phyloP scores from a whole-genome alignment of 805 yeast genomes.

The Ogataea dorogensis region DNA sequence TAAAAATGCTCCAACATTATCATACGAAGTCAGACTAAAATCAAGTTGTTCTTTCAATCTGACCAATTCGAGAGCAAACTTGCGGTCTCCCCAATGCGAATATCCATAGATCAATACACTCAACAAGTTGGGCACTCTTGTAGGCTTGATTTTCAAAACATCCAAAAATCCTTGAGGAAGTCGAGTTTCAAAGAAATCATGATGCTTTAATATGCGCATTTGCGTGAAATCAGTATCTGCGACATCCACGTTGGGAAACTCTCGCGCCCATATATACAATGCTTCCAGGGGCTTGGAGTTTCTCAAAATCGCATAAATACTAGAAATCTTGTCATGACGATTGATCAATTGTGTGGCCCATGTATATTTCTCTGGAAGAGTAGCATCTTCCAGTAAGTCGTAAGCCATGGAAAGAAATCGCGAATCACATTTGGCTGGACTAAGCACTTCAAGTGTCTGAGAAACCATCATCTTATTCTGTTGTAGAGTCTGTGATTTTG shows the following conservation, averaged over 20 bases:
- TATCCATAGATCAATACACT: conserved; percentile 23
- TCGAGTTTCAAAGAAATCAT: conserved; percentile 11
- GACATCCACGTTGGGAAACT: conserved; percentile 8
- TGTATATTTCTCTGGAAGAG: conserved; percentile 4
- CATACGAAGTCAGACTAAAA: conserved; percentile 14
- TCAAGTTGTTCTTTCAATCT: conserved; percentile 11
- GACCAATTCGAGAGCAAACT: conserved; percentile 14
- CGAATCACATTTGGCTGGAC: conserved; percentile 6
- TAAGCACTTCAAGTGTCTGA: background rate
- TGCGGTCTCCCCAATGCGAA: conserved; percentile 25
- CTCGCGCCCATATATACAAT: conserved; percentile 12
- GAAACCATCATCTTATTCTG: background rate
- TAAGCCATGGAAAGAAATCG: conserved; percentile 9
- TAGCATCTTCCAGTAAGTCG: conserved; percentile 3
- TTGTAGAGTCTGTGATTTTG: background rate
- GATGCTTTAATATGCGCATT: conserved; percentile 15
- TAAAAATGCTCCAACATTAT: conserved; percentile 22
- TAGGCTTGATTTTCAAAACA: conserved; percentile 5
- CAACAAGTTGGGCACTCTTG: conserved; percentile 11
- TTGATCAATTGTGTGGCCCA: conserved; percentile 8
- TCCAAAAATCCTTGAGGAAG: conserved; percentile 13
- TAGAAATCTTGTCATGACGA: conserved; percentile 2
- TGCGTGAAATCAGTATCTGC: conserved; percentile 13
- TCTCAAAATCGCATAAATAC: conserved; percentile 12
- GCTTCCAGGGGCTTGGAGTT: conserved; percentile 8